phyloP scores from a whole-genome alignment of 2,329 filamentous ascomycete genomes.

The Macrophomina pseudophaseolina region DNA sequence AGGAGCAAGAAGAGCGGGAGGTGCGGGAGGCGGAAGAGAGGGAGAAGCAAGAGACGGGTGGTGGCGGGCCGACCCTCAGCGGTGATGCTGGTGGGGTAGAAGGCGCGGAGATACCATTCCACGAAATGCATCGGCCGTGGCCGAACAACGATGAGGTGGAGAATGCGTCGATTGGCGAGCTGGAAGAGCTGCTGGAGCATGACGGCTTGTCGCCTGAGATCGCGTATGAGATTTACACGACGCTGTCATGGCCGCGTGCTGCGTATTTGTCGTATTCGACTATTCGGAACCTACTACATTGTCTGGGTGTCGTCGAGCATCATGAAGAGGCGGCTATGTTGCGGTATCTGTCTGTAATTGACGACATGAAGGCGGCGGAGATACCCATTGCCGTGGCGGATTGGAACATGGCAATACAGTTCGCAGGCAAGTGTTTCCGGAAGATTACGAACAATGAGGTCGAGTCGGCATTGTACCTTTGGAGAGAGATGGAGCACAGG shows the following conservation, averaged over 20 bases:
- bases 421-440: constrained; percentile 74
- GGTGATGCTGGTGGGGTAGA: constrained; percentile 26
- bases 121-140: constrained; percentile 38
- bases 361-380: constrained; percentile 78
- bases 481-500: constrained; percentile 86
- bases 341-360: constrained; percentile 80
- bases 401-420: constrained; percentile 85
- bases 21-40: constrained; percentile 32
- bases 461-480: constrained; percentile 74
- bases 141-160: constrained; percentile 42
- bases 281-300: constrained; percentile 69
- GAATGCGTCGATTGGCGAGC: constrained; percentile 39
- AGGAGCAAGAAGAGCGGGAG: constrained; percentile 41
- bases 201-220: constrained; percentile 50
- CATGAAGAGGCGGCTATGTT: constrained; percentile 69
- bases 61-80: constrained; percentile 27
- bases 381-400: constrained; percentile 70
- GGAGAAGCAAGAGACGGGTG: constrained; percentile 34
- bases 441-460: constrained; percentile 64
- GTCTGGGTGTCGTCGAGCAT: constrained; percentile 68
- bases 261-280: constrained; percentile 55
- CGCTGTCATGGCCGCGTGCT: constrained; percentile 59
- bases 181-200: constrained; percentile 49
- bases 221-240: constrained; percentile 59
- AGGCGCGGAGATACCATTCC: background rate